These are phyloP conservation scores for Mycena floridula DNA, from an alignment of 768 basidiomycete genomes.

Conservation along the genomic window DNA sequence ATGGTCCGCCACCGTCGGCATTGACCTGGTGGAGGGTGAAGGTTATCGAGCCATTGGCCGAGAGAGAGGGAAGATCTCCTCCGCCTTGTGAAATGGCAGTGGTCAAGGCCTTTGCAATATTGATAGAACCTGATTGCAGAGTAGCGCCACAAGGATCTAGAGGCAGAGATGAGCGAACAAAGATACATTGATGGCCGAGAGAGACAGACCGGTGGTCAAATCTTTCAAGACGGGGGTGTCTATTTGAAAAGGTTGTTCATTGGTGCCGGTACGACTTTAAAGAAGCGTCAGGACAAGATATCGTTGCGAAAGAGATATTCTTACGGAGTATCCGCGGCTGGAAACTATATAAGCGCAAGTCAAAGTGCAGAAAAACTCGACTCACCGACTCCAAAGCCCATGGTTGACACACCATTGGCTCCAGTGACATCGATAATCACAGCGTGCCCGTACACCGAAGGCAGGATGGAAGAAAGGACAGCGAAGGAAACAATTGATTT, in stretches of 20 bases:
- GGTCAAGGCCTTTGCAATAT: conserved; percentile 13
- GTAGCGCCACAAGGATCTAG: conserved; percentile 19
- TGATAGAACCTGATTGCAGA: conserved; percentile 15
- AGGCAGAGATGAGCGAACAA: background rate
- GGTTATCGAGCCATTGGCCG: conserved; percentile 15
- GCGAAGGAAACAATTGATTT: too few species aligned
- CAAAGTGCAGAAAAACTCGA: too few species aligned
- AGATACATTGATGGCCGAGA: background rate
- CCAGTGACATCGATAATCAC: too few species aligned
- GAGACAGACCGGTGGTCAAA: conserved; percentile 9
- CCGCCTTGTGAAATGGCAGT: conserved; percentile 10
- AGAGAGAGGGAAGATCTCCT: conserved; percentile 16
- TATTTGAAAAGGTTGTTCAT: conserved; percentile 22
- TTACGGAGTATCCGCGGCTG: too few species aligned
- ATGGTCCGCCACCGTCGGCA: conserved; percentile 23
- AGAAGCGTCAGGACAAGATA: too few species aligned
- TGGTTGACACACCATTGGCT: too few species aligned
- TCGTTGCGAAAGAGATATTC: too few species aligned
- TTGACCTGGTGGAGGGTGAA: conserved; percentile 23
- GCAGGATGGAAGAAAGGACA: too few species aligned
- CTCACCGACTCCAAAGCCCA: too few species aligned
- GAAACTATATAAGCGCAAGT: too few species aligned
- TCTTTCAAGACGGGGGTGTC: conserved; percentile 19
- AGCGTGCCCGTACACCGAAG: too few species aligned
- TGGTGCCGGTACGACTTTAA: too few species aligned